A percentile compares a stretch with the other conserved stretches of the same genome.
Evolutionary conservation across 768 basidiomycete genomes (phyloP).

Genomic region (Gautieria morchelliformis): DNA sequence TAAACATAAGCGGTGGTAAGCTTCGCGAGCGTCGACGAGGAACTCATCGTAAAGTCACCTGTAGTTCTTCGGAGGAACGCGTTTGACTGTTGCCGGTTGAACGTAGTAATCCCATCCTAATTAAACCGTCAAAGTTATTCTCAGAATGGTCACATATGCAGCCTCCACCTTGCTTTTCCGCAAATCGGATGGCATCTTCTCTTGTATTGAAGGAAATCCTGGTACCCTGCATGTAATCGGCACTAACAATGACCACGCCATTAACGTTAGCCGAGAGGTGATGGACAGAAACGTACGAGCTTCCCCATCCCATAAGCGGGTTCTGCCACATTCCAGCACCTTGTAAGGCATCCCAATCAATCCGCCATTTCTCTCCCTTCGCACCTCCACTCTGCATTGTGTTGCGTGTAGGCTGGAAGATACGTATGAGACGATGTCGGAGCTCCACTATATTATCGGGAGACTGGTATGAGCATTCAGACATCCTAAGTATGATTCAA

Average conservation of each 20-base stretch:
- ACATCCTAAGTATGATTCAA: too few species aligned
- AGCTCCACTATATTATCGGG: constrained; percentile 53
- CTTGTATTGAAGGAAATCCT: constrained; percentile 73
- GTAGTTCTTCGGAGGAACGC: constrained; percentile 80
- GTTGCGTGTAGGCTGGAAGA: constrained; percentile 87
- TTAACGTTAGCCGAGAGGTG: neutral
- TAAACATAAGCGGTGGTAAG: neutral
- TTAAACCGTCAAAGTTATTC: constrained; percentile 4
- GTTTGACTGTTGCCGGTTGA: constrained; percentile 50
- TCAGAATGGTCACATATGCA: neutral
- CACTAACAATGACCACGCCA: constrained; percentile 32
- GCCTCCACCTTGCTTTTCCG: constrained; percentile 84
- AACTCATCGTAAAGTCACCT: constrained; percentile 19
- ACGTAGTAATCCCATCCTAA: constrained; percentile 93
- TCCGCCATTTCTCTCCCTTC: constrained; percentile 82
- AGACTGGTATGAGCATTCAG: too few species aligned
- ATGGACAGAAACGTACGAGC: constrained; percentile 53
- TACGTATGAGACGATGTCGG: constrained; percentile 77
- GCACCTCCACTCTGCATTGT: constrained; percentile 92
- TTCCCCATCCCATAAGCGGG: constrained; percentile 94
- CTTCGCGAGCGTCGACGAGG: neutral
- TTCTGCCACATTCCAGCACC: constrained; percentile 96
- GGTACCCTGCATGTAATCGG: constrained; percentile 94
- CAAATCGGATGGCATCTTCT: constrained; percentile 89
- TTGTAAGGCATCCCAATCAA: constrained; percentile 89